Base-by-base conservation (phyloP, 345 rosid species). In the Lepidium didymum region DNA sequence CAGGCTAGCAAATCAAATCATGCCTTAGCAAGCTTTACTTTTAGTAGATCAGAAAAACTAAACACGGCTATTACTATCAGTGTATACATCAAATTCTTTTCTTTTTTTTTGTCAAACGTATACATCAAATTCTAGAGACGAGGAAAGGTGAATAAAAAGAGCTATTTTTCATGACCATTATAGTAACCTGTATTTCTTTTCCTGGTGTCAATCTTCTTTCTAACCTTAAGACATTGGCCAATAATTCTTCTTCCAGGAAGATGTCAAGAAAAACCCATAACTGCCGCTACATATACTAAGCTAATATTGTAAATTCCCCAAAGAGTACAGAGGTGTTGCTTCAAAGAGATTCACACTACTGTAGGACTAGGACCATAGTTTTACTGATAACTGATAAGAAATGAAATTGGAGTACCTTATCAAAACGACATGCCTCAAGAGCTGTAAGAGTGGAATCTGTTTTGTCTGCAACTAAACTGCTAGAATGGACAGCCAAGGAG, bases 361-460 rank as follows among this genome's bases (percentile, higher is more conserved):
- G 44, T 31, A 43, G 53, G 37, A 19, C 31, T 43, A 34, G 15
- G 35, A 53, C 27, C 60, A 7, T 15, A 42, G 25, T 43, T 51
- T 51, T 16, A n/a, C n/a, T n/a, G n/a, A n/a, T n/a, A n/a, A 40
- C 42, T 1, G 11, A 7, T 50, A 36, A 21, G 29, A 36, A 27
- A 67, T 19, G 43, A 53, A 50, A 21, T 0, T 4, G 44, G 40
- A 57, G 74, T 70, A 94, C 99, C 96, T 92, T 91, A 73, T 94
- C 99, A 75, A 94, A 94, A 16, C 96, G 97, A 80, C 82, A 91
- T 18, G 81, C 83, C 79, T 94, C 99, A 54, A 89, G 96, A 54
- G 77, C 77, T 36, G 81, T 70, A 45, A 94, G 60, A 1, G 95
- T 94, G 35, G 89, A 81, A 64, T 86, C 83, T 58, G 83, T 79